Evolutionary conservation across 169 alveolate species (phyloP), one percentile per base, ranked within the genome.

Genomic region (Eimeria zaria): DNA sequence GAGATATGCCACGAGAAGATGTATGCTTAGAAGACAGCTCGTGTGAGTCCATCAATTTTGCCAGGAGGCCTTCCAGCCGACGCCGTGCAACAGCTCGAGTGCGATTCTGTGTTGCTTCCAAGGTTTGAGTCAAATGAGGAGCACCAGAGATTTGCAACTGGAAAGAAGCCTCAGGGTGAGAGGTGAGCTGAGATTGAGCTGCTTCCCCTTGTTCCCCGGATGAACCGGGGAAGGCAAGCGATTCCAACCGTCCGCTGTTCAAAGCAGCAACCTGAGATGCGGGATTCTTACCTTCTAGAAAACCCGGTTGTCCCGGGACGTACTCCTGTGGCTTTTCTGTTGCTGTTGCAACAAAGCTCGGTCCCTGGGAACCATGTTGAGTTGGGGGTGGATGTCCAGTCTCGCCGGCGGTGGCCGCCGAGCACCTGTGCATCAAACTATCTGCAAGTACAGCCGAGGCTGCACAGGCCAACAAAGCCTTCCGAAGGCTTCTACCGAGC

Each of bases 251-350:
- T 30, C 41, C 36, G 91, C 55, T 46, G 76, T 33, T 24, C 62
- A 55, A 0, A 53, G 76, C 91, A 27, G 91, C 91, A 33, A 84
- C 91, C 91, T 84, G 91, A 84, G 18, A 58, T 84, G 76, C 91
- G 41, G 74, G 71, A 1, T 55, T 58, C 74, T 84, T 84, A 58
- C 78, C 74, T 84, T 84, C 91, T 16, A 36, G 74, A 11, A 36
- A 53, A 33, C 53, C 67, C 60, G 89, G 18, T 53, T 33, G 58
- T 22, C 60, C 41, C 51, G 91, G 78, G 14, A 69, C 91, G 64
- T 55, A 53, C n/a, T 24, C 76, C 36, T 84, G 78, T 84, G 30
- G 78, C 30, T 53, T 48, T 16, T 44, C 78, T 27, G 91, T 0
- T 55, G 51, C 76, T 8, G 22, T 58, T 84, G 71, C 76, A 33